These are phyloP conservation scores for Talaromyces sp. DNA, from an alignment of 2,329 filamentous ascomycete species.

Conservation along the genomic window DNA sequence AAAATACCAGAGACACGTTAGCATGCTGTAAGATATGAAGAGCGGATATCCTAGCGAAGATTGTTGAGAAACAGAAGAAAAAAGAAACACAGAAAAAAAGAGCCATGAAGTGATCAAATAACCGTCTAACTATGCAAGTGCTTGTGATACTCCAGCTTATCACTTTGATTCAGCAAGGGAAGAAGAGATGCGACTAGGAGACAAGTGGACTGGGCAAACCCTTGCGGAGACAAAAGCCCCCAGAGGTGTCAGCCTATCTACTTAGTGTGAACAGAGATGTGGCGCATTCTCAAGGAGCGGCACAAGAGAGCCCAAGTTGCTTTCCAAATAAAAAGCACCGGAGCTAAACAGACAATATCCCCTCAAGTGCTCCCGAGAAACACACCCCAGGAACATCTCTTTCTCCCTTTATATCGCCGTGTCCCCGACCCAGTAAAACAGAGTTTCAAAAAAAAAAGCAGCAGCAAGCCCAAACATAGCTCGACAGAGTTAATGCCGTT, in stretches of 20 bases:
- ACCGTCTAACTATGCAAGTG: neutral
- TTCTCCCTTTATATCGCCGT: neutral
- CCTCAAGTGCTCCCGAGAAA: neutral
- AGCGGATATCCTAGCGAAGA: neutral
- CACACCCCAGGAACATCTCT: constrained; percentile 7
- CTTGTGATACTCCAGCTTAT: neutral
- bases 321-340: constrained; percentile 17
- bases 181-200: neutral
- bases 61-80: neutral
- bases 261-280: constrained; percentile 8
- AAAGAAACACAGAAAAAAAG: neutral
- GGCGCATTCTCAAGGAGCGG: constrained; percentile 16
- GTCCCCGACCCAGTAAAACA: neutral
- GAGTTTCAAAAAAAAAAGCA: neutral
- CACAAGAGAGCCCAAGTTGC: constrained; percentile 13
- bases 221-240: constrained; percentile 6
- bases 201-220: constrained; percentile 7
- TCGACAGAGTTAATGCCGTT: constrained; percentile 20
- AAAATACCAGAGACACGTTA: constrained; percentile 13
- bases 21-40: constrained; percentile 1
- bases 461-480: constrained; percentile 10
- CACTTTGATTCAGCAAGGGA: constrained; percentile 2
- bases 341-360: constrained; percentile 5
- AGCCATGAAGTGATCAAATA: neutral
- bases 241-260: neutral